Percentiles rank a stretch among this genome's conserved stretches.
These are phyloP conservation scores for Lophiostoma macrostomum DNA, from an alignment of 495 filamentous ascomycete genomes.

Conservation along the genomic window DNA sequence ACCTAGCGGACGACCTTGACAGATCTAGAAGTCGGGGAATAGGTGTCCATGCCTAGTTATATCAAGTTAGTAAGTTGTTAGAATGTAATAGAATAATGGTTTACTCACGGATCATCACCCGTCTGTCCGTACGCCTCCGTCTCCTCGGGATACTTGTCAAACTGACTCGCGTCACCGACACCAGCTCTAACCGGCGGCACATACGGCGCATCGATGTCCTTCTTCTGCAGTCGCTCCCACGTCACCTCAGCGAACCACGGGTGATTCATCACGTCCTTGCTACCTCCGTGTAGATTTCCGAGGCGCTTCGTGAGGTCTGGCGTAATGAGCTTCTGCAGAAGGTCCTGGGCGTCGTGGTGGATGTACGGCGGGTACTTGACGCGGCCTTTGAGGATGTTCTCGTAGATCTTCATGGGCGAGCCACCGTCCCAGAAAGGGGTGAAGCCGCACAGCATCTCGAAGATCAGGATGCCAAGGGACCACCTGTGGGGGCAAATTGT, in stretches of 20 bases:
- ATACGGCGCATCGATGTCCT: constrained; percentile 98
- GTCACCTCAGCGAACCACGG: constrained; percentile 97
- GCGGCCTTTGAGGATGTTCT: constrained; percentile 90
- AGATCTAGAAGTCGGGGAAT: constrained; percentile 27
- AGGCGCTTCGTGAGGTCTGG: constrained; percentile 90
- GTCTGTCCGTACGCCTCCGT: constrained; percentile 79
- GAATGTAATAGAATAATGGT: background rate
- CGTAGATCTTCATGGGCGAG: constrained; percentile 97
- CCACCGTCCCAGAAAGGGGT: constrained; percentile 98
- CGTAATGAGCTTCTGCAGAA: constrained; percentile 90
- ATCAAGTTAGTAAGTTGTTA: constrained; percentile 2
- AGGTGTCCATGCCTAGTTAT: constrained; percentile 30
- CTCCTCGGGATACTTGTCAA: constrained; percentile 97
- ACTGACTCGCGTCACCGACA: constrained; percentile 92
- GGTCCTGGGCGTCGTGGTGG: constrained; percentile 86
- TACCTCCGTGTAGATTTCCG: constrained; percentile 90
- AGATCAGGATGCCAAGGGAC: constrained; percentile 96
- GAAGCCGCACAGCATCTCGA: constrained; percentile 98
- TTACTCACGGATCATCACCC: constrained; percentile 78
- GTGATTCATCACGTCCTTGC: constrained; percentile 90
- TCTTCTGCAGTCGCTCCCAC: constrained; percentile 87
- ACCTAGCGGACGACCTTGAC: too few species aligned
- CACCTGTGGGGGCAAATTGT: constrained; percentile 69
- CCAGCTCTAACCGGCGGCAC: constrained; percentile 94
- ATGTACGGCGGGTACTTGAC: constrained; percentile 96